Evolutionary conservation across 495 filamentous ascomycete genomes (phyloP).

Genomic region (Usnea hakonensis): DNA sequence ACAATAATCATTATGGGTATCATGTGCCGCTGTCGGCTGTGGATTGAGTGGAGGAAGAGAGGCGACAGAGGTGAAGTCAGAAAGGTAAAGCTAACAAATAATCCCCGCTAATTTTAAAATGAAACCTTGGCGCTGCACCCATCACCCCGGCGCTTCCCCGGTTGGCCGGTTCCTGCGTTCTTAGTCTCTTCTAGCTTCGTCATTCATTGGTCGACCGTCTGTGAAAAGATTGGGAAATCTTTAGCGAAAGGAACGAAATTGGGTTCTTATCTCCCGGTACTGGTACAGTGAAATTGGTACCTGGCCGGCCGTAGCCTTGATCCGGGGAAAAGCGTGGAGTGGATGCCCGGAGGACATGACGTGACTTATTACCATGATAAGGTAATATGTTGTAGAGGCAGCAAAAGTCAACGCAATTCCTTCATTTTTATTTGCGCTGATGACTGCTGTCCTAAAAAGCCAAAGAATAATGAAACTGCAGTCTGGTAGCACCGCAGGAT

Average conservation of each 20-base stretch:
- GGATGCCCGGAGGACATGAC: not conserved
- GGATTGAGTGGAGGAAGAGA: not conserved
- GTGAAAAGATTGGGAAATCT: not conserved
- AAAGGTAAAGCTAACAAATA: not conserved
- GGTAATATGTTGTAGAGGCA: no score
- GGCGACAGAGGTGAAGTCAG: not conserved
- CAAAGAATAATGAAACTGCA: not conserved
- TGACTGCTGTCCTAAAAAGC: no score
- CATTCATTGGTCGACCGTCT: not conserved
- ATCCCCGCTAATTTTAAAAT: no score
- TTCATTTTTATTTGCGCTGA: no score
- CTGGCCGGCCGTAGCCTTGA: not conserved
- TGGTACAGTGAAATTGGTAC: not conserved
- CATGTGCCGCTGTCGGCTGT: no score
- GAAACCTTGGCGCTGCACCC: no score
- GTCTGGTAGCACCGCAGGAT: not conserved
- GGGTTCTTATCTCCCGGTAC: not conserved
- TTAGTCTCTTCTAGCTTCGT: not conserved
- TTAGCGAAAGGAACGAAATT: not conserved
- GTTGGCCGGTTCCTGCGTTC: not conserved
- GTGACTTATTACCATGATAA: not conserved
- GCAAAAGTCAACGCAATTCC: no score
- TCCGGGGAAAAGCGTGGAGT: conserved; percentile 13
- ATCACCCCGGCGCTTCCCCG: not conserved
- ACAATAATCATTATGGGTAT: no score